A percentile compares a stretch with the other conserved stretches of the same genome.
Conservation (phyloP, 1,284 basidiomycete genomes). For the Ceratobasidium sp. region DNA sequence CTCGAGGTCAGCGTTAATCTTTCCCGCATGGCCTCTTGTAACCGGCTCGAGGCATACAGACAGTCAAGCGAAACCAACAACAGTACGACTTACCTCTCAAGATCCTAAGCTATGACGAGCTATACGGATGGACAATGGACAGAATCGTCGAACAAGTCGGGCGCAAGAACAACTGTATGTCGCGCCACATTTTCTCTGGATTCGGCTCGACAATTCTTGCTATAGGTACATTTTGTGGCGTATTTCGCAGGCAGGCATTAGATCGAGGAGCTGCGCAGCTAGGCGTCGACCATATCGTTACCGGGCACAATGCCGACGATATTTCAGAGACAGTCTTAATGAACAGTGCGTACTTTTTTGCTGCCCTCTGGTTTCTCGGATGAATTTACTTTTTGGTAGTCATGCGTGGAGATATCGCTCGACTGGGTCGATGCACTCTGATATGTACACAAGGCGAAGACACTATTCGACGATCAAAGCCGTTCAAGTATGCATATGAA, state of each 20-base stretch:
- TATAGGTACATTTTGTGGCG: slow-evolving; percentile 91
- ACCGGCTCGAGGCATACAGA: slow-evolving; percentile 64
- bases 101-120: slow-evolving; percentile 94
- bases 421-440: slow-evolving; percentile 91
- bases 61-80: slow-evolving; percentile 96
- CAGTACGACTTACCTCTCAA: slow-evolving; percentile 97
- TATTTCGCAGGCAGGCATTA: slow-evolving; percentile 95
- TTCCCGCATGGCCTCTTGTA: too few relatives aligned
- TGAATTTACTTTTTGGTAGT: slow-evolving; percentile 64
- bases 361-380: background rate
- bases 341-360: slow-evolving; percentile 82
- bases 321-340: slow-evolving; percentile 99
- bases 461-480: slow-evolving; percentile 96
- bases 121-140: slow-evolving; percentile 99
- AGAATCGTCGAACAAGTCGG: slow-evolving; percentile 93
- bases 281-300: slow-evolving; percentile 97
- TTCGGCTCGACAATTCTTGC: background rate
- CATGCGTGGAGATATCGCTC: slow-evolving; percentile 96
- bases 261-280: slow-evolving; percentile 93
- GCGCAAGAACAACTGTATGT: slow-evolving; percentile 93
- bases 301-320: slow-evolving; percentile 99
- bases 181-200: slow-evolving; percentile 11
- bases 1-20: slow-evolving; percentile 75
- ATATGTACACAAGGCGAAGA: slow-evolving; percentile 95
- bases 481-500: slow-evolving; percentile 99